Base-by-base conservation (phyloP, 352 stramenopile species). In the Globisporangium mamillatum region DNA sequence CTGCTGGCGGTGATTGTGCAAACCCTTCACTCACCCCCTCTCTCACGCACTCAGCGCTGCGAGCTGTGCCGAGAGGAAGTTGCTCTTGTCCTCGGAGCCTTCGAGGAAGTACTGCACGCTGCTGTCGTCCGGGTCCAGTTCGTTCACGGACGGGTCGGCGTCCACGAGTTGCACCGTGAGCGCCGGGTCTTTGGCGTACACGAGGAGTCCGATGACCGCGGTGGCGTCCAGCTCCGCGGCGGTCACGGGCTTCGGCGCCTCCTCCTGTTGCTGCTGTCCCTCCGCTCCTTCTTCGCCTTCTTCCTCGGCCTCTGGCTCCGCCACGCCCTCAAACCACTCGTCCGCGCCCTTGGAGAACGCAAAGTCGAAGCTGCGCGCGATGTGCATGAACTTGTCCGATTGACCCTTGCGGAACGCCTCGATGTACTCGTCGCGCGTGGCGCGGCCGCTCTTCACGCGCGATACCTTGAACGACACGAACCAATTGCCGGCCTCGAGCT, bases 341-440 rank as follows among this genome's bases (percentile, higher is more conserved):
- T 71, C 60, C n/a, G 68, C 64, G 20, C 55, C 70, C 60, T 77
- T 77, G 7, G 66, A 56, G 60, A 70, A 67, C 8, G 71, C 70
- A 50, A 70, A 78, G 71, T 82, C 74, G 52, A 72, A 82, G 67
- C 72, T 79, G 44, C 66, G 55, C 20, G 69, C 74, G n/a, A 80
- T 73, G n/a, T 70, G 65, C 25, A 77, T 63, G 52, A 80, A 75
- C 65, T 82, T 82, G 66, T 78, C 68, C 18, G 75, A 76, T 25
- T 76, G 63, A 41, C 68, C 63, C 55, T 73, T 70, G 18, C 52
- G 29, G 59, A 71, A 76, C 12, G 50, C 55, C 3, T 63, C 52
- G 46, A 82, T 75, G 53, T 77, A 76, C 55, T 69, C 60, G 24
- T 57, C 41, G 22, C 68, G 73, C 27, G 60, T 53, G 18, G 67